Percentiles rank a stretch among this genome's conserved stretches.
Evolutionary conservation across 305 asterid genomes (phyloP).

Genomic region (Stenogyne calaminthoides): DNA sequence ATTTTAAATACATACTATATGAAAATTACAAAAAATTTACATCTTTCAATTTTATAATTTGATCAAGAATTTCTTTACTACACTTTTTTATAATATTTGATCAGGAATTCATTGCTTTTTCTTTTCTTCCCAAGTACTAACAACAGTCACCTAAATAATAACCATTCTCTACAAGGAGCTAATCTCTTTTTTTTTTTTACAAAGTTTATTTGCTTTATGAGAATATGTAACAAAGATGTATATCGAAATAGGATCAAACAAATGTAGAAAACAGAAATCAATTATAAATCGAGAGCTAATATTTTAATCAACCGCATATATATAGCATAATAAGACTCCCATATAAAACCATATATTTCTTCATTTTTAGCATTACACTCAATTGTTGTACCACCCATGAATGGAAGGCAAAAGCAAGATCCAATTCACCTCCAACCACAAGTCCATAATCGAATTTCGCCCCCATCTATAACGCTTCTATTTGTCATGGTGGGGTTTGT

Average conservation of each 20-base stretch:
- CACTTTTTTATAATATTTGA: no score
- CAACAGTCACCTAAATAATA: no score
- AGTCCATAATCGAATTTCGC: neutral
- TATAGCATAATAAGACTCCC: neutral
- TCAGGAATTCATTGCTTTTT: no score
- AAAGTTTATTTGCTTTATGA: no score
- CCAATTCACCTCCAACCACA: slow-evolving; percentile 8
- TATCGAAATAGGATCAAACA: neutral
- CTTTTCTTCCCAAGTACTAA: no score
- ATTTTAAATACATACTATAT: no score
- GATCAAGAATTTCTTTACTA: no score
- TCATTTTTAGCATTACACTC: neutral
- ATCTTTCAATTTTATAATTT: no score
- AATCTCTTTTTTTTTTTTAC: no score
- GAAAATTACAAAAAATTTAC: no score
- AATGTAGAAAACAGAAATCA: neutral
- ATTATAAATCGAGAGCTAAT: neutral
- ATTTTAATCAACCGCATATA: neutral
- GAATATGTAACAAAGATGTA: no score
- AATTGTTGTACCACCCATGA: slow-evolving; percentile 8
- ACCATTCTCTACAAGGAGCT: no score
- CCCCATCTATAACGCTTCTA: neutral
- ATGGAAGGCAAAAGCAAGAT: neutral
- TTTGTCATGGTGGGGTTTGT: neutral
- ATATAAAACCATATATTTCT: neutral